These are phyloP conservation scores for Paratrimastix pyriformis DNA, from an alignment of 78 protist genomes.

Conservation along the genomic window DNA sequence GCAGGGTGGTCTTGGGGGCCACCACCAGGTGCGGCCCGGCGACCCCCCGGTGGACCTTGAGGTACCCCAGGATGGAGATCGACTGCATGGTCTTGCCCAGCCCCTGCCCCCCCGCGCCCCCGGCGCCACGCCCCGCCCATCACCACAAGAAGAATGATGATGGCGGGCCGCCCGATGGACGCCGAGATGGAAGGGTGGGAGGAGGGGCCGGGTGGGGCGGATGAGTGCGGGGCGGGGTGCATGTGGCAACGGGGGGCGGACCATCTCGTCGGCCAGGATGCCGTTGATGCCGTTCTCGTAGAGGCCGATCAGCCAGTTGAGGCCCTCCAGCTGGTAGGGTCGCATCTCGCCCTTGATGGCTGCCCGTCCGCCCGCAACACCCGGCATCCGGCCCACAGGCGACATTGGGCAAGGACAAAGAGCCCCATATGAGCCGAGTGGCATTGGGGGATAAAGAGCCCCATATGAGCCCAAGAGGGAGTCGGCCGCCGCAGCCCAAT, in stretches of 20 bases:
- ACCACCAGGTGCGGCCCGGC: conserved; percentile 65
- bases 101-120: no score
- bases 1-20: conserved; percentile 82
- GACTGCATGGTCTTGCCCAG: conserved; percentile 85
- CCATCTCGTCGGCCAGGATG: conserved; percentile 52
- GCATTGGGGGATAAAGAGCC: no score
- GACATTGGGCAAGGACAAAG: no score
- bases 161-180: no score
- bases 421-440: no score
- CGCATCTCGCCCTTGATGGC: conserved; percentile 17
- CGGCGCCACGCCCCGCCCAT: no score
- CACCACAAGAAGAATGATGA: no score
- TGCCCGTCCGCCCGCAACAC: no score
- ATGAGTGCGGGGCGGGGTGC: not conserved
- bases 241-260: not conserved
- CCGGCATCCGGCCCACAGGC: no score
- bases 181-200: not conserved
- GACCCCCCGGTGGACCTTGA: conserved; percentile 42
- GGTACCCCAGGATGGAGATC: conserved; percentile 60
- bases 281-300: conserved; percentile 31
- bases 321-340: conserved; percentile 71
- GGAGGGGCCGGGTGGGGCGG: no score
- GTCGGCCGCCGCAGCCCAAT: no score
- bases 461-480: no score
- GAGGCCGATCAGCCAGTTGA: conserved; percentile 62